Evolutionary conservation across 352 stramenopile species (phyloP).

Genomic region (Aphanomyces cochlioides): DNA sequence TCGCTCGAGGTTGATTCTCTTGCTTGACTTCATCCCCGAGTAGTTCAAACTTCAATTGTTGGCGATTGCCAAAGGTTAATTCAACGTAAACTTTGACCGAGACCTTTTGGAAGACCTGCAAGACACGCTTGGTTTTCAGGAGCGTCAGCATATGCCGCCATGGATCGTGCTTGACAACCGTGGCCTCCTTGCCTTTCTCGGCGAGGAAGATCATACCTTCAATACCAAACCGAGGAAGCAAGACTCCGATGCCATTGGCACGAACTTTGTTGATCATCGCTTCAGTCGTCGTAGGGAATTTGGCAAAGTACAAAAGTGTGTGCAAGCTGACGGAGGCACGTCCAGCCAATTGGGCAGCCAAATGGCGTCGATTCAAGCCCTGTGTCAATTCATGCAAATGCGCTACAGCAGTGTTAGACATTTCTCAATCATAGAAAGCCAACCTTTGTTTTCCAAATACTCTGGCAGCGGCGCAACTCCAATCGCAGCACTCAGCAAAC

Average conservation of each 20-base stretch:
- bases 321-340: constrained; percentile 95
- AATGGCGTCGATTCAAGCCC: constrained; percentile 97
- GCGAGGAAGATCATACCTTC: constrained; percentile 93
- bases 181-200: constrained; percentile 64
- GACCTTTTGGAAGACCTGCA: constrained; percentile 80
- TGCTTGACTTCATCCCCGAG: not conserved
- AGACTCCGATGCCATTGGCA: constrained; percentile 92
- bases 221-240: constrained; percentile 98
- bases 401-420: constrained; percentile 33
- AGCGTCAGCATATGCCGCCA: constrained; percentile 56
- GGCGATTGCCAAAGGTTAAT: constrained; percentile 70
- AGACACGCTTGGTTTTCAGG: constrained; percentile 45
- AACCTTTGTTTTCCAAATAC: constrained; percentile 90
- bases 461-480: constrained; percentile 92
- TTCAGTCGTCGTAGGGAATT: constrained; percentile 73
- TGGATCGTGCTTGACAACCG: constrained; percentile 53
- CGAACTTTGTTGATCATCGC: constrained; percentile 95
- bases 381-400: constrained; percentile 94
- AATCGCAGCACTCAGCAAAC: constrained; percentile 95
- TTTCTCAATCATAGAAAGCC: not conserved
- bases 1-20: not conserved
- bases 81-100: constrained; percentile 77
- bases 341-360: constrained; percentile 94
- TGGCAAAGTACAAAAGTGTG: constrained; percentile 97
- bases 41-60: constrained; percentile 82